Evolutionary conservation across 129 eudicot genomes (phyloP), one percentile per base, ranked within the genome.

Genomic region (Ambrosia artemisiifolia): DNA sequence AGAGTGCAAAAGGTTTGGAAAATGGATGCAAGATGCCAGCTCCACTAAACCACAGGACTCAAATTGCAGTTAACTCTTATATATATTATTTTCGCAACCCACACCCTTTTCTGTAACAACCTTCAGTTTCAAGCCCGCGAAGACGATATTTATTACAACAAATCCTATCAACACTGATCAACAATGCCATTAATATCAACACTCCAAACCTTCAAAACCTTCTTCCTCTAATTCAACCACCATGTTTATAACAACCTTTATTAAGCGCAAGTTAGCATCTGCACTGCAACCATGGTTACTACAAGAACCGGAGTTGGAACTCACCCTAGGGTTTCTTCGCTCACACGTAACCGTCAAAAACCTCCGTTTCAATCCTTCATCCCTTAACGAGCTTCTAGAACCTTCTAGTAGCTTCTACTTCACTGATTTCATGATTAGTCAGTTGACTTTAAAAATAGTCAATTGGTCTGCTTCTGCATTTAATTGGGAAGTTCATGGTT

Each of bases 221-320:
- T 35, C 2, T 40, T 32, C 44, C 28, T 30, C 65, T 42, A 40
- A 62, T 49, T 16, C 48, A 65, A 71, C 28, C 53, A 57, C 43
- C 13, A 93, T 95, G 97, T 75, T 90, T 18, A 47, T 86, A 79
- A 67, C 75, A 48, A 69, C 63, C 71, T 80, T 76, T 9, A 73
- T 88, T 36, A 82, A 83, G 61, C 74, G 88, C 70, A 88, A 79
- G 70, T 71, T 95, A 66, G 75, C 85, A 11, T 71, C 96, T n/a
- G 73, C 81, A 61, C 71, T 95, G 34, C 89, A 57, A 24, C 99
- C 99, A 84, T 95, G 97, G 97, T 81, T 95, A 69, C 76, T 50
- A 12, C 85, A 83, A 54, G 86, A 86, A 43, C 86, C 81, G 67
- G 88, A 90, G 18, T 78, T 86, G 78, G 79, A 95, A 68, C 68